Conservation (phyloP, 2,329 filamentous ascomycete species). For the Apiospora rasikravindrae region DNA sequence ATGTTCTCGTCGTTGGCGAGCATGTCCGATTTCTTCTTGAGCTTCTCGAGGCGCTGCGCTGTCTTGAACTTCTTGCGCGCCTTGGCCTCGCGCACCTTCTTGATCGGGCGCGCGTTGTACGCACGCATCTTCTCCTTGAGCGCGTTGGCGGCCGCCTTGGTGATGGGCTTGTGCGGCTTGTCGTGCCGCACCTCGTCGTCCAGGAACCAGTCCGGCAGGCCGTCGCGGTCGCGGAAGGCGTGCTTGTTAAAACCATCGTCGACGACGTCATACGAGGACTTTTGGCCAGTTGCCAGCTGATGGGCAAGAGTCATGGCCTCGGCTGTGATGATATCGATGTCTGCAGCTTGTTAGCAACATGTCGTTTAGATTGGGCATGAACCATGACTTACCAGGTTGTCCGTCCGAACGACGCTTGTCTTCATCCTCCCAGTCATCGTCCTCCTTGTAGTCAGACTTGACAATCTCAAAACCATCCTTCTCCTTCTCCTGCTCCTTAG, state of each 20-base stretch:
- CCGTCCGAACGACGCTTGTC: constrained; percentile 68
- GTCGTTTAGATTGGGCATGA: neutral
- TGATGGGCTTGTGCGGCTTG: constrained; percentile 85
- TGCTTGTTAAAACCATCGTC: constrained; percentile 96
- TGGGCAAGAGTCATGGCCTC: constrained; percentile 99
- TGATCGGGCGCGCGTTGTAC: constrained; percentile 94
- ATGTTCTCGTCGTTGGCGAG: constrained; percentile 88
- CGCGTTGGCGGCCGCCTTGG: constrained; percentile 83
- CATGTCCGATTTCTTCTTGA: constrained; percentile 95
- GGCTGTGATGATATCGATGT: constrained; percentile 98
- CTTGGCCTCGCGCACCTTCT: constrained; percentile 97
- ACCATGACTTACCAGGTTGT: constrained; percentile 55
- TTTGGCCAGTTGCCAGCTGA: constrained; percentile 84
- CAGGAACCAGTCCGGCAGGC: constrained; percentile 95
- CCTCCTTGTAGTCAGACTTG: constrained; percentile 49
- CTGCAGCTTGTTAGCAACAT: constrained; percentile 47
- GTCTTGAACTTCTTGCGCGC: constrained; percentile 97
- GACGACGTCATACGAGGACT: constrained; percentile 76
- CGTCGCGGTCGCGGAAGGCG: constrained; percentile 87
- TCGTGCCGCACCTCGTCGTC: constrained; percentile 90
- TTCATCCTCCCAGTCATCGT: constrained; percentile 69
- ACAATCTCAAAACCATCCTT: constrained; percentile 66
- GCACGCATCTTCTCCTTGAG: constrained; percentile 95
- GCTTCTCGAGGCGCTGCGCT: constrained; percentile 87
- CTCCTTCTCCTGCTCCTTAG: constrained; percentile 37